These are phyloP conservation scores for Arthrobotrys pseudoclavata DNA, from an alignment of 2,329 filamentous ascomycete genomes.

Conservation along the genomic window DNA sequence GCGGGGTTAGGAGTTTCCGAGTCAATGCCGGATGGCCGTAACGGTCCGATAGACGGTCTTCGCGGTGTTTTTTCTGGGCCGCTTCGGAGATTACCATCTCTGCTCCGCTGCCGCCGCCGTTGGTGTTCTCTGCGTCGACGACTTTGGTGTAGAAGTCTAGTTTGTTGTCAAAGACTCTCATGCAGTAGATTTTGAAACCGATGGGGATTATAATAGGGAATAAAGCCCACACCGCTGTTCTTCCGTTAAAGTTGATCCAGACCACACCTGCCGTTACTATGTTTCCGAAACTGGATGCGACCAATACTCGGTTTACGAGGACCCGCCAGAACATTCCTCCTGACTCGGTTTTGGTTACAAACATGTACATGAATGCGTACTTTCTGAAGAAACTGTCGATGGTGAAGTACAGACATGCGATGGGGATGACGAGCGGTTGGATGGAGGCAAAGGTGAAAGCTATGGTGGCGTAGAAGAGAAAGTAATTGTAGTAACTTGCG, in stretches of 20 bases:
- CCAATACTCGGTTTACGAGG: conserved; percentile 91
- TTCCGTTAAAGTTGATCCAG: conserved; percentile 75
- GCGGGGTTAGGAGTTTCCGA: conserved; percentile 88
- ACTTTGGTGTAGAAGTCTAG: conserved; percentile 83
- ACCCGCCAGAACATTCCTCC: conserved; percentile 93
- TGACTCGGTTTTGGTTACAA: conserved; percentile 95
- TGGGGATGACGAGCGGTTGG: conserved; percentile 87
- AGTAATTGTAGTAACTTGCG: conserved; percentile 97
- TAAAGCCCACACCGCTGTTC: conserved; percentile 74
- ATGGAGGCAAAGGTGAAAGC: conserved; percentile 85
- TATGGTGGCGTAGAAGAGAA: conserved; percentile 92
- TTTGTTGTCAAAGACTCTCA: conserved; percentile 68
- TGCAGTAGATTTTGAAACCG: conserved; percentile 84
- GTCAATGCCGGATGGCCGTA: conserved; percentile 95
- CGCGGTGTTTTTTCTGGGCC: conserved; percentile 66
- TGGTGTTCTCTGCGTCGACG: conserved; percentile 67
- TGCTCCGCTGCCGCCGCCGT: conserved; percentile 60
- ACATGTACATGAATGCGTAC: conserved; percentile 93
- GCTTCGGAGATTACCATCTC: conserved; percentile 65
- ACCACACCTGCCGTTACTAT: conserved; percentile 82
- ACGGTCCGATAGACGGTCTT: conserved; percentile 78
- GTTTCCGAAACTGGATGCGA: conserved; percentile 83
- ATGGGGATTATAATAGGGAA: conserved; percentile 77
- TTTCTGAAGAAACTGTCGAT: conserved; percentile 94
- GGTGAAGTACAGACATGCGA: conserved; percentile 88